Conservation (phyloP, 805 yeast genomes). For the Metschnikowia vanudenii region DNA sequence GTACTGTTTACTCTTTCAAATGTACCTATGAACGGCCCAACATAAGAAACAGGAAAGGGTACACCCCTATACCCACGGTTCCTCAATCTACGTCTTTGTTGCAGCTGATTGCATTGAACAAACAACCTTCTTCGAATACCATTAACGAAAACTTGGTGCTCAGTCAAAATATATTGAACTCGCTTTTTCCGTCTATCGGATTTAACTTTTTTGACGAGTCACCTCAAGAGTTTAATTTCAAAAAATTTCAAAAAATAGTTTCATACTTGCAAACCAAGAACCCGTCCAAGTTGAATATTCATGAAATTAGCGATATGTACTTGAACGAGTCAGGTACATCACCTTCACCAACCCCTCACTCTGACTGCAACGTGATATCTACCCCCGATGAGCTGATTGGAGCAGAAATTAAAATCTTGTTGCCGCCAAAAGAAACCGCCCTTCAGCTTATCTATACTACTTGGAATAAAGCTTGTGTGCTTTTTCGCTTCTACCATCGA, state of each 20-base stretch:
- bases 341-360: conserved; percentile 10
- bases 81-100: conserved; percentile 21
- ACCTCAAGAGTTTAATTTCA: conserved; percentile 31
- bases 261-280: conserved; percentile 22
- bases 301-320: conserved; percentile 31
- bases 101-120: conserved; percentile 19
- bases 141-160: conserved; percentile 21
- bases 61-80: conserved; percentile 14
- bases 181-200: conserved; percentile 36
- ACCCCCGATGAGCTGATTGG: conserved; percentile 28
- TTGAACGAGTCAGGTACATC: conserved; percentile 27
- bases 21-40: conserved; percentile 85
- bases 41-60: conserved; percentile 46
- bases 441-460: conserved; percentile 67
- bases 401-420: conserved; percentile 58
- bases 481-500: conserved; percentile 82
- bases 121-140: conserved; percentile 13
- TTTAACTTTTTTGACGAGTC: conserved; percentile 35
- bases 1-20: conserved; percentile 82
- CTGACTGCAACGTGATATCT: conserved; percentile 12
- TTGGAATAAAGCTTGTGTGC: conserved; percentile 83
- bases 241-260: conserved; percentile 31
- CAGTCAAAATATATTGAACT: conserved; percentile 35
- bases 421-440: conserved; percentile 77
- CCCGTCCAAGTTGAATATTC: conserved; percentile 20